phyloP scores from a whole-genome alignment of 2,329 filamentous ascomycete genomes.

The Ophiostoma sp. region DNA sequence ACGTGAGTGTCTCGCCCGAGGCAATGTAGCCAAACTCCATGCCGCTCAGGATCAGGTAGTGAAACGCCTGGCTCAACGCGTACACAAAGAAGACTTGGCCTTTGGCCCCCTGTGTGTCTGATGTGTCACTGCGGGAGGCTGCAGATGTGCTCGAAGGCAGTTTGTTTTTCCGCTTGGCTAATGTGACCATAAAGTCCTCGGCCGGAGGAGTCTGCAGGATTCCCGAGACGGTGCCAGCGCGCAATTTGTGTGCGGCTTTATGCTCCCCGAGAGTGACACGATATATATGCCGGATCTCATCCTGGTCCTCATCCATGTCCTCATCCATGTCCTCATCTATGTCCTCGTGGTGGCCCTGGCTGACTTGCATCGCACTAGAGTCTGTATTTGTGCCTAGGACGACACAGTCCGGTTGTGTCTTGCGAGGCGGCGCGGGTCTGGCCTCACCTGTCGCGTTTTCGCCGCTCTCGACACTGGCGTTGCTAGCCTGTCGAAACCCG shows the following conservation, averaged over 20 bases:
- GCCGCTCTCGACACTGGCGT: background rate
- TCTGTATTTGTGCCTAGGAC: constrained; percentile 18
- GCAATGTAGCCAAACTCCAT: constrained; percentile 19
- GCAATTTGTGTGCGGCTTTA: constrained; percentile 20
- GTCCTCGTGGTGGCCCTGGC: background rate
- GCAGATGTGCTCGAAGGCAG: background rate
- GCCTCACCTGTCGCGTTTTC: background rate
- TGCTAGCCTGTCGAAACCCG: background rate
- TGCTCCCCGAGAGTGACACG: constrained; percentile 18
- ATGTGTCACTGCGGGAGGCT: background rate
- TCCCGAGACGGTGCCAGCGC: constrained; percentile 9
- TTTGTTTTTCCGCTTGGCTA: background rate
- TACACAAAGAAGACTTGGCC: constrained; percentile 21
- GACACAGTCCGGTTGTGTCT: constrained; percentile 22
- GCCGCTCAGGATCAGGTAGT: constrained; percentile 19
- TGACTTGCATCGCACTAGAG: background rate
- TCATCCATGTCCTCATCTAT: background rate
- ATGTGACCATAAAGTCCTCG: constrained; percentile 13
- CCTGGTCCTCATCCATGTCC: too few relatives aligned
- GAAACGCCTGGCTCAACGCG: constrained; percentile 18
- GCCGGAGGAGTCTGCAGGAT: constrained; percentile 2
- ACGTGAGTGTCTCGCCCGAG: constrained; percentile 19
- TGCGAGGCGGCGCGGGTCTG: constrained; percentile 9
- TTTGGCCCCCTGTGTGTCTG: too few relatives aligned
- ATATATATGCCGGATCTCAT: background rate